Conservation (phyloP, 2,329 filamentous ascomycete species). For the Periconia sp. region DNA sequence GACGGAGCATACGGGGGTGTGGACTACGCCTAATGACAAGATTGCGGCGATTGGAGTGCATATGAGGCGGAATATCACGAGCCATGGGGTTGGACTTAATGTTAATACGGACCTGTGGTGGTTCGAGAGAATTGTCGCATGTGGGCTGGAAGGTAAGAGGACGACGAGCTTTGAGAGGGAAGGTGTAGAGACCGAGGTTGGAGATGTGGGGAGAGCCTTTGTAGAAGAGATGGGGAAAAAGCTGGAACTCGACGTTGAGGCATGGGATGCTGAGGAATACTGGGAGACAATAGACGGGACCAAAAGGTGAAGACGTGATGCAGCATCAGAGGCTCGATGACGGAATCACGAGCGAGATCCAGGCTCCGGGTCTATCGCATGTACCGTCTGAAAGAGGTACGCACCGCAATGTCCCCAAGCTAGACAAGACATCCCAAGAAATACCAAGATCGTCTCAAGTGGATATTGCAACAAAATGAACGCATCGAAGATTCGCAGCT, state of each 20-base stretch:
- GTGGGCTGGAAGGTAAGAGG: constrained; percentile 79
- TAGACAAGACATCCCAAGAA: no score
- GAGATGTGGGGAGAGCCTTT: constrained; percentile 49
- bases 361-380: no score
- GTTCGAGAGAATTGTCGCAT: constrained; percentile 82
- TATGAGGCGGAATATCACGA: constrained; percentile 80
- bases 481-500: no score
- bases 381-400: no score
- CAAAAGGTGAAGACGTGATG: no score
- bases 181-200: constrained; percentile 46
- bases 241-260: constrained; percentile 27
- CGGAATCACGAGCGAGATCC: no score
- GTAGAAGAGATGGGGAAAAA: constrained; percentile 46
- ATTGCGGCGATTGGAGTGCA: constrained; percentile 94
- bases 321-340: no score
- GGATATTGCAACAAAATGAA: no score
- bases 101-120: constrained; percentile 68
- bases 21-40: constrained; percentile 66
- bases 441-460: no score
- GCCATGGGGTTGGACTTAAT: constrained; percentile 84
- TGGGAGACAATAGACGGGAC: no score
- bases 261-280: constrained; percentile 21
- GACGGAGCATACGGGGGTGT: constrained; percentile 83
- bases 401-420: no score
- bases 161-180: constrained; percentile 76